Base-by-base conservation (phyloP, 768 basidiomycete genomes). In the Xerocomus spinulosus region DNA sequence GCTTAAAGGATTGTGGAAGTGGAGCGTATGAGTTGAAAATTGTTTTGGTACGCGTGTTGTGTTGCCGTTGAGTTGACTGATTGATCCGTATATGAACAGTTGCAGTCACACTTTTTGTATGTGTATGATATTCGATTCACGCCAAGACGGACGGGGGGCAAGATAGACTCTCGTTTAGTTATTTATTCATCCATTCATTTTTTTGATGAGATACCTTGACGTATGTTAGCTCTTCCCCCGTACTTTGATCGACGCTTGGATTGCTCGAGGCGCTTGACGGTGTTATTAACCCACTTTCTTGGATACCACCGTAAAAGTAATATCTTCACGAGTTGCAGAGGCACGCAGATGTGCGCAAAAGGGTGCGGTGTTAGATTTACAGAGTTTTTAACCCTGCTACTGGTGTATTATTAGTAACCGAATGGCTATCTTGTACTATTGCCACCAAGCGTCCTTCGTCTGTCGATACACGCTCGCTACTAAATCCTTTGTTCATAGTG, bases 1-100 rank as follows among this genome's bases (percentile, higher is more conserved):
- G 25, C 37, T 62, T 23, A 57, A 48, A 29, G 53, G 60, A 2
- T n/a, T 59, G 30, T 39, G 62, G 43, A 56, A 26, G 26, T 48
- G 60, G 53, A 29, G 20, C 7, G 23, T 13, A 6, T 59, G 33
- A 48, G 17, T 4, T 9, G n/a, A 26, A 38, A 25, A 13, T 18
- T 5, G 8, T 25, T 38, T 35, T 45, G 21, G 51, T 61, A 9
- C 17, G 53, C 21, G 10, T n/a, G 34, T 32, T 3, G 10, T 23
- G 18, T 21, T 33, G 5, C 21, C 2, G 37, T 39, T 24, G 36
- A 26, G 15, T 42, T n/a, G n/a, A 47, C 39, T 41, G 40, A 46
- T 18, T 17, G 20, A 18, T 5, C 7, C 20, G 9, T 9, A 4
- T n/a, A n/a, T 14, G n/a, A n/a, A 10, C 20, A 21, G 35, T 8